Base-by-base conservation (phyloP, 2,329 filamentous ascomycete species). In the Diaporthe sp. region DNA sequence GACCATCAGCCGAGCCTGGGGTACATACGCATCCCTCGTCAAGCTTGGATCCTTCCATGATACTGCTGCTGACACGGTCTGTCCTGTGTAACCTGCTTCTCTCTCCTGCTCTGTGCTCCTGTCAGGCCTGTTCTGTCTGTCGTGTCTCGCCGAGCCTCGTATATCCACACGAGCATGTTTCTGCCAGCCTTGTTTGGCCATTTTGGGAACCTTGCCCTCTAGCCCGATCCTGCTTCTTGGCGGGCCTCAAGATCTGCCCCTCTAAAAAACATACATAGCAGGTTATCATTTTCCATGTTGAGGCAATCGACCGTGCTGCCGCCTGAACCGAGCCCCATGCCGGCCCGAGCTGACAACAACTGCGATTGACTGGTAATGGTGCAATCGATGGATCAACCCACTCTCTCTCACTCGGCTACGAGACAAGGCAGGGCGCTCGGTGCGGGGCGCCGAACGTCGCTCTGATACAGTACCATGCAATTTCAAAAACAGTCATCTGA, bases 401-500 rank as follows among this genome's bases (percentile, higher is more conserved):
- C 61, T 59, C n/a, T n/a, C 51, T 74, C 62, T 51, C 28, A n/a
- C 51, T 74, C 62, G 62, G 72, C 55, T 74, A 25, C 53, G 53
- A 59, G 62, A 69, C 72, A 44, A 74, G 72, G 58, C 53, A 74
- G 34, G 49, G 68, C 68, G 55, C 9, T 57, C 68, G 37, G 22
- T 71, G 68, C 68, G 68, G 55, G 68, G 55, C 51, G 51, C 53
- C 68, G 44, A 46, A 58, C 37, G 6, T 68, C 42, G 31, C 65
- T 51, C 28, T 68, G 65, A 53, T 68, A 68, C 65, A 68, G 49
- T 68, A 68, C 65, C 65, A 68, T 49, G 68, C 53, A 71, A 71
- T 71, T 44, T 71, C 51, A 46, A 71, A 71, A 46, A 44, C 68
- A 44, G 68, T 71, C 68, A 71, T 71, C 68, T 71, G 68, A 71